phyloP scores from a whole-genome alignment of 495 filamentous ascomycete species.

The Aspergillus haitiensis region DNA sequence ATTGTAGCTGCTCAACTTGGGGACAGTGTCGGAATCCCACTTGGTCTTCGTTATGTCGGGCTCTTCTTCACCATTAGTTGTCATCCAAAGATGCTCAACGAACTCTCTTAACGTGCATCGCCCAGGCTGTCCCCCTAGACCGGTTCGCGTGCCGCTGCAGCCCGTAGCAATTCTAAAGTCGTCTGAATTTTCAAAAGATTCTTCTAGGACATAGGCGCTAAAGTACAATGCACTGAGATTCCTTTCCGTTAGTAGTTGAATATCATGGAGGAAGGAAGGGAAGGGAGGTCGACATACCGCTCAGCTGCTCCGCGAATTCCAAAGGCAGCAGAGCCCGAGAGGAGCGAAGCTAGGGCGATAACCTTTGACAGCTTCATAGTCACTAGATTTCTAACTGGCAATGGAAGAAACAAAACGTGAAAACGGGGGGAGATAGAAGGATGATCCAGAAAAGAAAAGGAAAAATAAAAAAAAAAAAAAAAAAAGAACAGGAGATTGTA shows the following conservation, averaged over 20 bases:
- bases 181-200: background rate
- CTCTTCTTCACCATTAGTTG: background rate
- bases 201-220: background rate
- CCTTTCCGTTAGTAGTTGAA: background rate
- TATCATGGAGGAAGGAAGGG: background rate
- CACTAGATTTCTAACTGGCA: too few species aligned
- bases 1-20: background rate
- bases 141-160: background rate
- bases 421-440: too few species aligned
- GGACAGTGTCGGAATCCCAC: background rate
- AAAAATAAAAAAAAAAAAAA: too few species aligned
- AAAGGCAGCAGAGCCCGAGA: background rate
- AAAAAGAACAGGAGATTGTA: too few species aligned
- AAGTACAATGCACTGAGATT: background rate
- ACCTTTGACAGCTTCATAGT: background rate
- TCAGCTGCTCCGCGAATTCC: conserved; percentile 3
- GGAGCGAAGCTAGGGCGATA: background rate
- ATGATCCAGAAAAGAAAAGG: too few species aligned
- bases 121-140: background rate
- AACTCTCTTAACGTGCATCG: conserved; percentile 4
- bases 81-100: conserved; percentile 3
- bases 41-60: background rate
- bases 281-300: background rate
- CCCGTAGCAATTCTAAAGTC: background rate
- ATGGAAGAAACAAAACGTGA: too few species aligned